These are phyloP conservation scores for Delitschia confertaspora DNA, from an alignment of 495 filamentous ascomycete species.

Conservation along the genomic window DNA sequence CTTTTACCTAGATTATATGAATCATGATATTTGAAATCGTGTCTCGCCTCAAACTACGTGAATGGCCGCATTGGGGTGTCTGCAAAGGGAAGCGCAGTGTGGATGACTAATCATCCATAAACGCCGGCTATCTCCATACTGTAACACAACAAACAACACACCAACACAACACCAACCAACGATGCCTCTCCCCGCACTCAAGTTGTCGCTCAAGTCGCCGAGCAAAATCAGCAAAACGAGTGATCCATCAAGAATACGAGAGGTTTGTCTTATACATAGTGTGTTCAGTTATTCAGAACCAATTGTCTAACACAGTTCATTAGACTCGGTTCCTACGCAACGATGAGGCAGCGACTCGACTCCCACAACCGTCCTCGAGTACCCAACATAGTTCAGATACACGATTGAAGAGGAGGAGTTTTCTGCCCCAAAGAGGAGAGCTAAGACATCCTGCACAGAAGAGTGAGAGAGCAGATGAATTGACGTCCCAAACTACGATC, in stretches of 20 bases:
- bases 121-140: background rate
- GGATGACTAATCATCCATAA: too few relatives aligned
- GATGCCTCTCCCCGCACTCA: slow-evolving; percentile 23
- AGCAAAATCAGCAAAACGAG: slow-evolving; percentile 1
- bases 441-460: background rate
- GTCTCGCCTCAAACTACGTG: too few relatives aligned
- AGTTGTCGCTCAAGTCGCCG: slow-evolving; percentile 9
- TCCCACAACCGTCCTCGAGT: slow-evolving; percentile 1
- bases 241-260: slow-evolving; percentile 1
- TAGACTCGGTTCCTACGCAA: slow-evolving; percentile 2
- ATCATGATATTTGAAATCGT: too few relatives aligned
- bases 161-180: background rate
- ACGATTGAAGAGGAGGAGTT: slow-evolving; percentile 15
- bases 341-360: slow-evolving; percentile 2
- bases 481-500: too few relatives aligned
- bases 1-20: too few relatives aligned
- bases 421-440: slow-evolving; percentile 23
- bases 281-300: background rate
- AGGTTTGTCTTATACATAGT: background rate
- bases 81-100: too few relatives aligned
- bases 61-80: too few relatives aligned
- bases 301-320: too few relatives aligned
- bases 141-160: slow-evolving; percentile 1
- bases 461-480: background rate
- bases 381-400: background rate